Evolutionary conservation across 768 basidiomycete species (phyloP), one percentile per base, ranked within the genome.

Genomic region (Lentinula lateritia): DNA sequence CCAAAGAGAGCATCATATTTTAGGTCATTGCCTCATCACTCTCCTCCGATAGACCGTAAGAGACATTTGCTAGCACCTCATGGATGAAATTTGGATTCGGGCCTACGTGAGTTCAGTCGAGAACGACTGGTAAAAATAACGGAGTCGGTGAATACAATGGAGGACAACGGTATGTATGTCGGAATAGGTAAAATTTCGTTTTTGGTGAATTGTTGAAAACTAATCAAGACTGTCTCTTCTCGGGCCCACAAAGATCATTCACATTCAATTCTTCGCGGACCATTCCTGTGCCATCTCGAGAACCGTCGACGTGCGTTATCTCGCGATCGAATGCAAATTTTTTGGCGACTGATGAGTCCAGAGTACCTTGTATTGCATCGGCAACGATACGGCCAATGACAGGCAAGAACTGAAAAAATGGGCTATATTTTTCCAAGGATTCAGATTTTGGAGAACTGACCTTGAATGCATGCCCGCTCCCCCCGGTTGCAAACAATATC

Each of bases 381-480:
- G 83, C 86, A 34, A 95, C 87, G 43, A 96, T 78, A 8, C 81
- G 71, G 4, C 95, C 95, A 57, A 97, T 80, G 15, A 87, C 84
- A 3, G 95, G 95, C 10, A 96, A 79, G 76, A 97, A 97, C 90
- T 98, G 16, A 55, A 58, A 15, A 13, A 13, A 5, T n/a, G 13
- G 34, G 52, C 12, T 6, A 3, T 6, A 41, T n/a, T n/a, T n/a
- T n/a, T n/a, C n/a, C n/a, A n/a, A n/a, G n/a, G n/a, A n/a, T 20
- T 18, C 6, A 23, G 43, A 23, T 18, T 32, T 54, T 8, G 2
- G 6, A 1, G 7, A 3, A 45, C 39, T 55, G 59, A 86, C 91
- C 82, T 95, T 95, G 79, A 85, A 95, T 0, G 85, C 92, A 72
- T 95, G 92, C 0, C 95, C 95, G 65, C 87, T 92, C 6, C 90